phyloP scores from a whole-genome alignment of 2,329 filamentous ascomycete species.

The Pyrenophora tritici-repentis region DNA sequence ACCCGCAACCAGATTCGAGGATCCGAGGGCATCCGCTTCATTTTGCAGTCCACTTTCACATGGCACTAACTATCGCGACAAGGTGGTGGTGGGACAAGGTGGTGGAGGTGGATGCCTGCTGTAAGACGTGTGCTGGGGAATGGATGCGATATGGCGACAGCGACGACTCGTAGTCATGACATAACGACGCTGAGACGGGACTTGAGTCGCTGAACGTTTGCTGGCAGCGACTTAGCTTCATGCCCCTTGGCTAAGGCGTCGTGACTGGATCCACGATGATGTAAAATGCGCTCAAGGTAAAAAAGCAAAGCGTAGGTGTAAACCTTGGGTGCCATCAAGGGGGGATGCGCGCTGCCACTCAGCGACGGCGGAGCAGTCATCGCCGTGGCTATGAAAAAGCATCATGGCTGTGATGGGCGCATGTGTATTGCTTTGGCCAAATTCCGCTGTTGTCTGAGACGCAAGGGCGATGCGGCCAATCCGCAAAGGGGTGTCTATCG shows the following conservation, averaged over 20 bases:
- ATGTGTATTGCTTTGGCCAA: constrained; percentile 18
- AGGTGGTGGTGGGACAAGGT: no score
- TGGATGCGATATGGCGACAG: constrained; percentile 1
- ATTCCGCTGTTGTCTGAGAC: constrained; percentile 27
- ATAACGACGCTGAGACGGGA: constrained; percentile 25
- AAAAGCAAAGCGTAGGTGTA: constrained; percentile 7
- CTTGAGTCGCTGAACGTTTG: constrained; percentile 29
- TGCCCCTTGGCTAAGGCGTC: constrained; percentile 13
- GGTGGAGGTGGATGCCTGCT: background rate
- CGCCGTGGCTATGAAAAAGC: background rate
- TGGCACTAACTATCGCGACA: no score
- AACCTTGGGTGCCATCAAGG: background rate
- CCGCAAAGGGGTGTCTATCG: background rate
- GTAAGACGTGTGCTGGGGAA: constrained; percentile 11
- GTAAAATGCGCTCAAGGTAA: constrained; percentile 17
- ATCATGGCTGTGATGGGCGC: background rate
- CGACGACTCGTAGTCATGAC: constrained; percentile 7
- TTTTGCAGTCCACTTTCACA: background rate
- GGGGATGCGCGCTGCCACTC: background rate
- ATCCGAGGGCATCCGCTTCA: no score
- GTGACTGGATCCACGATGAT: constrained; percentile 22
- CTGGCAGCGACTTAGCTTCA: constrained; percentile 26
- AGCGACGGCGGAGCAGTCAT: no score
- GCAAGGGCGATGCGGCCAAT: constrained; percentile 7
- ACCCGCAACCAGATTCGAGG: background rate